Base-by-base conservation (phyloP, 2,329 filamentous ascomycete species). In the Clonostachys byssicola region DNA sequence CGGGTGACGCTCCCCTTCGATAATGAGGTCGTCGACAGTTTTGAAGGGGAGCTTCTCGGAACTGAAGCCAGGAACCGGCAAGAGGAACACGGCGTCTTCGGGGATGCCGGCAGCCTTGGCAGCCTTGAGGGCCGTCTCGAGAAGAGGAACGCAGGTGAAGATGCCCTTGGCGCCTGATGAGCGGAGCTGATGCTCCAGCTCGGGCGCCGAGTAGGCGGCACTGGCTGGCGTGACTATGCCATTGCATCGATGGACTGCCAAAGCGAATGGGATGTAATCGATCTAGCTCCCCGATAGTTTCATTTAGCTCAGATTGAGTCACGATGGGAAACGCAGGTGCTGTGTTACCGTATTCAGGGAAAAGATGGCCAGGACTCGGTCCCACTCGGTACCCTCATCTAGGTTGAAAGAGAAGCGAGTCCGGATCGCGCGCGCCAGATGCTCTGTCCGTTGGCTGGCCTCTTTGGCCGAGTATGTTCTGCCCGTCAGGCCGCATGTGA, bases 281-380 rank as follows among this genome's bases (percentile, higher is more conserved):
- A 94, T 82, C 80, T 89, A 48, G 6, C 20, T 20, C 14, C 30
- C 41, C 9, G 2, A 12, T n/a, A 41, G 12, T 18, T n/a, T 18
- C 36, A 39, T n/a, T 39, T 18, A 23, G 42, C 14, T 14, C 14
- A 34, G 20, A 14, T 33, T n/a, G 12, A 30, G 12, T 33, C 18
- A 30, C 42, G 36, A 3, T 13, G 14, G 14, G 14, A 14, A 18
- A 39, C 8, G 36, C 14, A 5, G 36, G 36, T 20, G 8, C 33
- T 58, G 23, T 77, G 50, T 66, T 66, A 89, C 86, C 33, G 88
- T 89, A 61, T 95, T 95, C 49, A 91, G 66, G n/a, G 85, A 85
- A 67, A 89, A 95, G 30, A 92, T 71, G 5, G 75, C 85, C 43
- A 89, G 72, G 20, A 92, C 86, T 63, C 91, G 90, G 58, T 94